Conservation (phyloP, 176 grass and related monocot species). For the Musa itinerans region DNA sequence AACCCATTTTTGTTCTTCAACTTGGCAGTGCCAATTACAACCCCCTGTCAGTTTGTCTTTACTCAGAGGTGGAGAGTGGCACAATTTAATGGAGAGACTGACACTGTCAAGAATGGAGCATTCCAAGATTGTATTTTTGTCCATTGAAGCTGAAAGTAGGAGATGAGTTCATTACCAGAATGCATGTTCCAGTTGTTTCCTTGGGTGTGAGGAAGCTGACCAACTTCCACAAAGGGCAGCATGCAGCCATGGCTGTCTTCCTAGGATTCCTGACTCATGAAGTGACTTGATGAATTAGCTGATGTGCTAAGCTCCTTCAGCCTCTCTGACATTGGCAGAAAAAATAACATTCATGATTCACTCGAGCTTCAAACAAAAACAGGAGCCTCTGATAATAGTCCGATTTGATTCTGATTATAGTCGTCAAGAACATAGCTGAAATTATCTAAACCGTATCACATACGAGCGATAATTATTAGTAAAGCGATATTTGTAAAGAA, state of each 20-base stretch:
- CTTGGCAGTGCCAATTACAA: too few species aligned
- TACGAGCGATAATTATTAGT: too few species aligned
- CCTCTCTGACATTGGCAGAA: too few species aligned
- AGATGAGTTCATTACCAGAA: slow-evolving; percentile 43
- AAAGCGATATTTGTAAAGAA: too few species aligned
- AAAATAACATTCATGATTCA: too few species aligned
- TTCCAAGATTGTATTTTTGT: slow-evolving; percentile 43
- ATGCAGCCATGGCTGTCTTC: slow-evolving; percentile 96
- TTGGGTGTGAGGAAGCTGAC: slow-evolving; percentile 69
- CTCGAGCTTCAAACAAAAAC: too few species aligned
- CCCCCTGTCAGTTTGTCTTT: background rate
- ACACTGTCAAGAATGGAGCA: slow-evolving; percentile 37
- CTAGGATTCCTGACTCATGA: slow-evolving; percentile 75
- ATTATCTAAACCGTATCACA: too few species aligned
- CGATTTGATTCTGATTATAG: too few species aligned
- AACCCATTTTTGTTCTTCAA: background rate
- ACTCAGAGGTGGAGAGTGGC: slow-evolving; percentile 68
- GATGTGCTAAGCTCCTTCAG: too few species aligned
- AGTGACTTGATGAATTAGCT: slow-evolving; percentile 52
- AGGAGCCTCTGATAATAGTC: too few species aligned
- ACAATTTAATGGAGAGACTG: slow-evolving; percentile 70
- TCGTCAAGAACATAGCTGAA: too few species aligned
- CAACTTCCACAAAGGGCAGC: slow-evolving; percentile 64
- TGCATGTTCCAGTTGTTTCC: slow-evolving; percentile 61
- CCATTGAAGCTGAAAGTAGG: slow-evolving; percentile 68